phyloP scores from a whole-genome alignment of 768 basidiomycete genomes.

The Tubosaeta sp. region DNA sequence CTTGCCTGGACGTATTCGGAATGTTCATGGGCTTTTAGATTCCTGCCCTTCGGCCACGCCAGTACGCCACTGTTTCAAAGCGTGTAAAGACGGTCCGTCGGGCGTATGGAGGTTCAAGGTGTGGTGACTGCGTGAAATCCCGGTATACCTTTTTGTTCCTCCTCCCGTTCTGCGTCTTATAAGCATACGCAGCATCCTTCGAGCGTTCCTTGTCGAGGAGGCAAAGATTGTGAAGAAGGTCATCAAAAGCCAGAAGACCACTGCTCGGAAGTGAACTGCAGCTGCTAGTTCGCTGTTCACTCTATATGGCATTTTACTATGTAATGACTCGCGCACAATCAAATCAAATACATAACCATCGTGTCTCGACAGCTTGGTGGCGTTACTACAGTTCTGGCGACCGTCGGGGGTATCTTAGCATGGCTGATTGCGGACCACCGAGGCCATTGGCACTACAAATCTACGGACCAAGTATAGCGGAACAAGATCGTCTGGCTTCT shows the following conservation, averaged over 20 bases:
- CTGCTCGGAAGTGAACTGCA: conserved; percentile 21
- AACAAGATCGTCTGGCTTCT: conserved; percentile 3
- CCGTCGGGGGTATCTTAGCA: neutral
- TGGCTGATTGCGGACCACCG: neutral
- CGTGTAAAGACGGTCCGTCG: conserved; percentile 94
- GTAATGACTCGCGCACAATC: conserved; percentile 14
- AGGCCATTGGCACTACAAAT: too few relatives aligned
- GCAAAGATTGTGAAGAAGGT: conserved; percentile 99
- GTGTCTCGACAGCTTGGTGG: neutral
- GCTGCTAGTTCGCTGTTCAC: neutral
- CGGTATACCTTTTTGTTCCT: conserved; percentile 52
- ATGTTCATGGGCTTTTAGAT: conserved; percentile 46
- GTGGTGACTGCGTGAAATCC: conserved; percentile 92
- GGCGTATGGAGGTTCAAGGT: conserved; percentile 97
- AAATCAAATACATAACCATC: neutral
- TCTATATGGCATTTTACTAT: conserved; percentile 15
- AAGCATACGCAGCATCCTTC: conserved; percentile 67
- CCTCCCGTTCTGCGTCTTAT: neutral
- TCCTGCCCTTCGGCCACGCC: conserved; percentile 90
- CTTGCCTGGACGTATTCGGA: neutral
- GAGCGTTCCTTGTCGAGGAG: conserved; percentile 98
- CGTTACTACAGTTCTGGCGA: neutral
- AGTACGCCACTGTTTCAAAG: conserved; percentile 96
- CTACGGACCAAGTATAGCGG: neutral
- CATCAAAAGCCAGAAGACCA: conserved; percentile 74